Conservation (phyloP, 768 basidiomycete species). For the Lentinula guzmanii region DNA sequence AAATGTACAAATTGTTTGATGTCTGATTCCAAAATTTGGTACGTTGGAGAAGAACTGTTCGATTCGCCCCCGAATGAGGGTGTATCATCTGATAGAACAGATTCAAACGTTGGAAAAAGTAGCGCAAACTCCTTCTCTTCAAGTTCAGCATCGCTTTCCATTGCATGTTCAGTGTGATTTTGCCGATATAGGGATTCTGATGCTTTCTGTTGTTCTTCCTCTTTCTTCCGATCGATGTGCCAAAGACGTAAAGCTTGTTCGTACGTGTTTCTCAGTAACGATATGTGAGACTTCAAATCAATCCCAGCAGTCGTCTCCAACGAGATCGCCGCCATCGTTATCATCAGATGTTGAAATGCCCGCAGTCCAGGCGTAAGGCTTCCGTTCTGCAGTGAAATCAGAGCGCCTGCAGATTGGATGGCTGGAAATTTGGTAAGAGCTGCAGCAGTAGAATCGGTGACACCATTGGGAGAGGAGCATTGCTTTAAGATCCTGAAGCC, state of each 20-base stretch:
- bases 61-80: neutral
- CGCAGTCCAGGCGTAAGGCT: conserved; percentile 6
- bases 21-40: conserved; percentile 27
- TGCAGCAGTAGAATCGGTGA: conserved; percentile 15
- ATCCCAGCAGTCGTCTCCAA: conserved; percentile 40
- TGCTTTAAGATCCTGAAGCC: conserved; percentile 57
- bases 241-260: conserved; percentile 76
- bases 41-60: conserved; percentile 8
- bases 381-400: conserved; percentile 17
- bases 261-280: conserved; percentile 45
- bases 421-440: conserved; percentile 52
- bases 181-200: conserved; percentile 74
- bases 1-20: conserved; percentile 36
- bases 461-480: conserved; percentile 16
- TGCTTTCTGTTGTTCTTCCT: conserved; percentile 55
- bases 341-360: conserved; percentile 37
- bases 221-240: conserved; percentile 72
- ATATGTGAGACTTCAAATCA: conserved; percentile 21
- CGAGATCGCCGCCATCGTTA: conserved; percentile 41
- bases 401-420: conserved; percentile 30
- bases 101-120: conserved; percentile 83
- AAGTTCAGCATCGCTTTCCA: conserved; percentile 60
- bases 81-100: conserved; percentile 28
- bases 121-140: conserved; percentile 81
- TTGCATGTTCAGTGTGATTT: conserved; percentile 45